Base-by-base conservation (phyloP, 139 green algal genomes). In the Yamagishiella unicocca region DNA sequence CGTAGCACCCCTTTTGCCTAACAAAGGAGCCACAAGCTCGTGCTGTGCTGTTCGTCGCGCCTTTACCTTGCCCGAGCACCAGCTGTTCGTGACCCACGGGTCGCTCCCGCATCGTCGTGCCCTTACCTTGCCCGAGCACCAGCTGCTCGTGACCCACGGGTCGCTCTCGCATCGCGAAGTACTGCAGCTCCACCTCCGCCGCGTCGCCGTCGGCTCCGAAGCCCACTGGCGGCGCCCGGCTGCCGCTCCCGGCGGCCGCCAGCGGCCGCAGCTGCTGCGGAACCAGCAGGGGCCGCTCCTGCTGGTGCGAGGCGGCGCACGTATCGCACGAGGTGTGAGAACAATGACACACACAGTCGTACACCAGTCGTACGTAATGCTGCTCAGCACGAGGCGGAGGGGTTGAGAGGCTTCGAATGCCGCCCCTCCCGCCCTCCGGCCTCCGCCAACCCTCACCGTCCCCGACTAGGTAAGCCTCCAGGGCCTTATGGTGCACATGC, bases 271-370 rank as follows among this genome's bases (percentile, higher is more conserved):
- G 40, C 43, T 75, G 62, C 37, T 61, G 40, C 29, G 79, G 79
- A 19, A 75, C 79, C 62, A 85, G 61, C 79, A 85, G n/a, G 6
- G 79, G 79, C 4, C 79, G 79, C 61, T 85, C 79, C 79, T 84
- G 77, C 46, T 14, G 2, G 45, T 9, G 58, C 58, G 17, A 12
- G 14, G 14, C 14, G 50, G 50, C 12, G 50, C 12, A 17, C 17
- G 17, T 61, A n/a, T n/a, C n/a, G n/a, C n/a, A n/a, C n/a, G n/a
- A n/a, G n/a, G n/a, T n/a, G n/a, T n/a, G n/a, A n/a, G n/a, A n/a
- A n/a, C n/a, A n/a, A n/a, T n/a, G n/a, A n/a, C n/a, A n/a, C n/a
- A n/a, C n/a, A n/a, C n/a, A n/a, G n/a, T n/a, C n/a, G n/a, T n/a
- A n/a, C n/a, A n/a, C n/a, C n/a, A n/a, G n/a, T n/a, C n/a, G n/a